Evolutionary conservation across 306 rosid species (phyloP), one percentile per base, ranked within the genome.

Genomic region (Prunus salicina): DNA sequence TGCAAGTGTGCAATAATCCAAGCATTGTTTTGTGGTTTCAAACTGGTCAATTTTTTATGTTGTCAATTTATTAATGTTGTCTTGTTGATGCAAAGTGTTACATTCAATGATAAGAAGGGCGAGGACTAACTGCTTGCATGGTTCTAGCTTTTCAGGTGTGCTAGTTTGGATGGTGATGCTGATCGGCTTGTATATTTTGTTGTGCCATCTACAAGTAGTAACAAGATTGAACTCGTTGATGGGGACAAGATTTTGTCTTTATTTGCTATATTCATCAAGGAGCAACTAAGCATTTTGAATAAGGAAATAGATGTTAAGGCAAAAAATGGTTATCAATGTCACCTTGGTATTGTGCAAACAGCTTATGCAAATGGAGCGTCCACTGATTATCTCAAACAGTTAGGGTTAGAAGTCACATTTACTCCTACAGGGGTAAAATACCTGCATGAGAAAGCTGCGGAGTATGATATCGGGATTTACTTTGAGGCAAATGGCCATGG

Each of bases 401-500:
- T 87, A 82, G 93, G 93, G 22, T 88, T 95, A 20, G 91, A 95
- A 87, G 97, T 95, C 67, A 80, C 77, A 28, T 82, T 90, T 67
- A 92, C 98, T 72, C 91, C 96, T 63, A 95, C 99, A 8, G 97
- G 97, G 82, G 99, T 92, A 63, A 95, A 95, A 80, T 86, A 86
- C 85, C 84, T 95, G 67, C 97, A 92, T 46, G 96, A 89, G 82
- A 90, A 95, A 87, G 98, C 97, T 66, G 85, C 87, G 56, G 89
- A 81, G 58, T 92, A 64, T 77, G 97, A 90, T 83, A 84, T 95
- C 38, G 97, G 99, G 71, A 92, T 95, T 75, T 95, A 92, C 85
- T 95, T 92, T 78, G 99, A 95, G 82, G 97, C 99, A 84, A 95
- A 95, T 86, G 99, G 99, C 76, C 99, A 92, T 79, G 99, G 99